phyloP scores from a whole-genome alignment of 345 rosid genomes.

The Chamaenerion angustifolium region DNA sequence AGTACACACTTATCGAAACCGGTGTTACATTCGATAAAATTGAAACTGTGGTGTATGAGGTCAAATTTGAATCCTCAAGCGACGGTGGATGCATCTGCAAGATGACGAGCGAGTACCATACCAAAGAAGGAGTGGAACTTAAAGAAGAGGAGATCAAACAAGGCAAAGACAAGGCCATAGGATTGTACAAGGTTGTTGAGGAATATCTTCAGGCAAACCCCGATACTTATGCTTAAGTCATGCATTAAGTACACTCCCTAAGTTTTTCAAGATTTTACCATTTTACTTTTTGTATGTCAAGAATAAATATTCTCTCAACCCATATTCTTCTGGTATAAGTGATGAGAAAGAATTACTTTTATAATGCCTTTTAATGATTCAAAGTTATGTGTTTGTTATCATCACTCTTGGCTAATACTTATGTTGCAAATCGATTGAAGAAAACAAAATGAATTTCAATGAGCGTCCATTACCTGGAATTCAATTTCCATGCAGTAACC shows the following conservation, averaged over 20 bases:
- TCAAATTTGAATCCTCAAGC: constrained; percentile 12
- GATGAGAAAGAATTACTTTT: no score
- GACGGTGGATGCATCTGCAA: constrained; percentile 24
- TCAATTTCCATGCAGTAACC: no score
- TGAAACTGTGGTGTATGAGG: constrained; percentile 13
- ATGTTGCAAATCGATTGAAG: no score
- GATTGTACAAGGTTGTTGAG: constrained; percentile 22
- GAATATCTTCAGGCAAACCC: constrained; percentile 22
- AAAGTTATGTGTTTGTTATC: no score
- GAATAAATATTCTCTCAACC: no score
- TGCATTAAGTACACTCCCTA: no score
- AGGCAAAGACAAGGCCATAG: constrained; percentile 24
- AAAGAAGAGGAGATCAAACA: constrained; percentile 20
- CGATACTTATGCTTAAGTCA: constrained; percentile 14
- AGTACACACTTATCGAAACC: constrained; percentile 30
- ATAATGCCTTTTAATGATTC: no score
- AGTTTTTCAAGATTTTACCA: not conserved
- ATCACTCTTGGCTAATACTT: no score
- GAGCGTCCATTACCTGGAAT: no score
- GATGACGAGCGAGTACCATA: constrained; percentile 22
- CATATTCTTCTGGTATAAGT: not conserved
- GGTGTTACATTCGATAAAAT: constrained; percentile 13
- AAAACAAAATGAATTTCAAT: no score
- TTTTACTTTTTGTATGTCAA: not conserved
- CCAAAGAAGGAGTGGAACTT: constrained; percentile 16